These are phyloP conservation scores for Hyaloperonospora brassicae DNA, from an alignment of 352 stramenopile genomes.

Conservation along the genomic window DNA sequence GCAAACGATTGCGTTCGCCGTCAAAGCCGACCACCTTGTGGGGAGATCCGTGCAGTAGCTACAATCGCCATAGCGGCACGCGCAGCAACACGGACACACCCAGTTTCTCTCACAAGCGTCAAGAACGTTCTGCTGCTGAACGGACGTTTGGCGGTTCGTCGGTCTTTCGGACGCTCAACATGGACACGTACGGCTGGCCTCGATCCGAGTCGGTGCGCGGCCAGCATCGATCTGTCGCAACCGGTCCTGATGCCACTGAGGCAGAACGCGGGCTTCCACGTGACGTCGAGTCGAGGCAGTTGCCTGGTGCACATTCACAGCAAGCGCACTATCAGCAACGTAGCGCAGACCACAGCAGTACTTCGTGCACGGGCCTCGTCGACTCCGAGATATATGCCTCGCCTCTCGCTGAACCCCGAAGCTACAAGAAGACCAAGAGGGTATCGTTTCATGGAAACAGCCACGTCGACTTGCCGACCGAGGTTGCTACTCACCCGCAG, in stretches of 20 bases:
- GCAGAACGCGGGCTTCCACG: slow-evolving; percentile 30
- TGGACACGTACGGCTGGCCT: slow-evolving; percentile 12
- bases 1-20: slow-evolving; percentile 24
- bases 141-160: slow-evolving; percentile 20
- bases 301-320: slow-evolving; percentile 6
- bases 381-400: slow-evolving; percentile 1
- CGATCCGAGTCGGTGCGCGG: slow-evolving; percentile 11
- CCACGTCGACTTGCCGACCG: not conserved
- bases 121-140: slow-evolving; percentile 10
- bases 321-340: not conserved
- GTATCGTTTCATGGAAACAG: slow-evolving; percentile 21
- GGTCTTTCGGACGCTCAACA: slow-evolving; percentile 22
- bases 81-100: slow-evolving; percentile 1
- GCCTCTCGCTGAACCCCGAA: slow-evolving; percentile 1
- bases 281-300: slow-evolving; percentile 12
- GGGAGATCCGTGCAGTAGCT: slow-evolving; percentile 17
- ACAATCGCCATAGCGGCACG: slow-evolving; percentile 18
- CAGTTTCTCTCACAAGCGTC: slow-evolving; percentile 18
- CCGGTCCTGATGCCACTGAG: slow-evolving; percentile 26
- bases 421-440: slow-evolving; percentile 17
- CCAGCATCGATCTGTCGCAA: slow-evolving; percentile 23
- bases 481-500: slow-evolving; percentile 3
- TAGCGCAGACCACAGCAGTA: not conserved
- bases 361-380: not conserved
- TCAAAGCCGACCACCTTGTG: slow-evolving; percentile 17